phyloP scores from a whole-genome alignment of 345 rosid species.

The Salix brachista region DNA sequence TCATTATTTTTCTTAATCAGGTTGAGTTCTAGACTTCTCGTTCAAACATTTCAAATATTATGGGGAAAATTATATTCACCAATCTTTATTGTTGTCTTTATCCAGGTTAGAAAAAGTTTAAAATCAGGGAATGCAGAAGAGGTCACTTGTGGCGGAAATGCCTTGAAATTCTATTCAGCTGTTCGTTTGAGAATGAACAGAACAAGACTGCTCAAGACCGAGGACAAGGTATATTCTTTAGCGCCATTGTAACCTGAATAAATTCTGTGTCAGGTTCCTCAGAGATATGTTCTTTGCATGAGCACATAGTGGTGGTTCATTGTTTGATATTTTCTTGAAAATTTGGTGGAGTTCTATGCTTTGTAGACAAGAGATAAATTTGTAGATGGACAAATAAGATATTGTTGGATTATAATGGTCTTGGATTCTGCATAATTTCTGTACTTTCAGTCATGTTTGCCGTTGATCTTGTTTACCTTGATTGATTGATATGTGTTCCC shows the following conservation, averaged over 20 bases:
- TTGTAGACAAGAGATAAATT: neutral
- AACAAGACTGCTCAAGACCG: conserved; percentile 56
- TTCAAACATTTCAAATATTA: neutral
- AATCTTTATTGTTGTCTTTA: conserved; percentile 1
- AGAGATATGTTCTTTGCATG: neutral
- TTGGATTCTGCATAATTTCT: neutral
- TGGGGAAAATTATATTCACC: neutral
- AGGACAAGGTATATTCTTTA: conserved; percentile 42
- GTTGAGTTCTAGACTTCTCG: conserved; percentile 23
- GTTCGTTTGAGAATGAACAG: conserved; percentile 76
- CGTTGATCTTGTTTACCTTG: neutral
- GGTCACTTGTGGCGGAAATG: conserved; percentile 88
- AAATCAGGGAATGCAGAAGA: conserved; percentile 48
- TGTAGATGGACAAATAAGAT: neutral
- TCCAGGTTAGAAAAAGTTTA: conserved; percentile 55
- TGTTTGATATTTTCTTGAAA: neutral
- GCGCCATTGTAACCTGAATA: neutral
- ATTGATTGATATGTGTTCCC: neutral
- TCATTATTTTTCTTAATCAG: conserved; percentile 86
- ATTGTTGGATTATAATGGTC: neutral
- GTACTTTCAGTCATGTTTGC: neutral
- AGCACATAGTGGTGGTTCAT: neutral
- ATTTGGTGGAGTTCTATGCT: neutral
- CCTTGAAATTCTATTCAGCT: conserved; percentile 87
- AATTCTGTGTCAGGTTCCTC: neutral